A percentile compares a stretch with the other conserved stretches of the same genome.
phyloP scores from a whole-genome alignment of 306 rosid species.

The Corylus heterophylla region DNA sequence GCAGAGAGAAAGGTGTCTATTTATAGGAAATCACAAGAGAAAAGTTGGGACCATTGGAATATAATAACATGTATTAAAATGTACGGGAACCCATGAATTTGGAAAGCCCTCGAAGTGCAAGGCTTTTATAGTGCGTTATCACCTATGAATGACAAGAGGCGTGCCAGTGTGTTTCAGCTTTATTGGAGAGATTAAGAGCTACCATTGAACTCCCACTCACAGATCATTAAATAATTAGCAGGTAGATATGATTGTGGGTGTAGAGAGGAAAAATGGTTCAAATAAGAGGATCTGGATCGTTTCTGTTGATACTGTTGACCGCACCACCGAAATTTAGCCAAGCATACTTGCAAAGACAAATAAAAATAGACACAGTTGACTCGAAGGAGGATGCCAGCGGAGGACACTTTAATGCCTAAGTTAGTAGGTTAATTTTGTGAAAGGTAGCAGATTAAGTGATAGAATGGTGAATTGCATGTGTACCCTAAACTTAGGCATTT shows the following conservation, averaged over 20 bases:
- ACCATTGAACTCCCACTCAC: background rate
- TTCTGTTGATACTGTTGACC: no score
- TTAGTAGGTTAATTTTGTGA: no score
- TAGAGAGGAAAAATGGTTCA: background rate
- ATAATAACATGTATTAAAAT: background rate
- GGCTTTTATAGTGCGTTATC: background rate
- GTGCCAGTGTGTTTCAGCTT: conserved; percentile 5
- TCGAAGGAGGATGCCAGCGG: no score
- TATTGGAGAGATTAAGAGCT: background rate
- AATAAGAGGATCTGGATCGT: background rate
- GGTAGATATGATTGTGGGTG: background rate
- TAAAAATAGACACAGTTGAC: no score
- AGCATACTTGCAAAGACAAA: no score
- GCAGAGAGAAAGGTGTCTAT: conserved; percentile 20
- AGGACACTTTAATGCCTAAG: no score
- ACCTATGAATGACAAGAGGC: conserved; percentile 9
- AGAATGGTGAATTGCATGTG: no score
- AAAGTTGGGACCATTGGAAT: background rate
- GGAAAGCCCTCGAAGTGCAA: background rate
- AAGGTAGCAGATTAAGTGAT: no score
- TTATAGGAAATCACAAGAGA: conserved; percentile 15
- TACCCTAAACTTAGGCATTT: no score
- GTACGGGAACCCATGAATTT: background rate
- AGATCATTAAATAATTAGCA: background rate
- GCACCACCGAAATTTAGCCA: no score